phyloP scores from a whole-genome alignment of 2,329 filamentous ascomycete genomes.

The Nemania sp. region DNA sequence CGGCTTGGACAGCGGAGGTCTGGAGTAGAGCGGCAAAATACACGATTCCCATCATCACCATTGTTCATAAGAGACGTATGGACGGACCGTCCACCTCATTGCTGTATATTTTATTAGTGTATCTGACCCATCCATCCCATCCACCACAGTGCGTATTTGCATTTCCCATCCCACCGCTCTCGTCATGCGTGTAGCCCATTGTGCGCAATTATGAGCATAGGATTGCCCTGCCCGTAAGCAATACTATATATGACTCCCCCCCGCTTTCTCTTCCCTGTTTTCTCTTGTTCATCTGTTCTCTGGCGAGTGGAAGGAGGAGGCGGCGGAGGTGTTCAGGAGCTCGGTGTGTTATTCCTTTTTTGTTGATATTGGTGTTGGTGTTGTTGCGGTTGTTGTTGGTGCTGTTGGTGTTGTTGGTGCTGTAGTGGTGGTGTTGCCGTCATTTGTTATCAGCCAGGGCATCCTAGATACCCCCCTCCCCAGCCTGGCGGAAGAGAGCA shows the following conservation, averaged over 20 bases:
- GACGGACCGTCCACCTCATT: slow-evolving; percentile 14
- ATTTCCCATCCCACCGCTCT: not conserved
- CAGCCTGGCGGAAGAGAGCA: slow-evolving; percentile 27
- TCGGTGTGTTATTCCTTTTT: not conserved
- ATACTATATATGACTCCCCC: not conserved
- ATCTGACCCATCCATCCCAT: slow-evolving; percentile 5
- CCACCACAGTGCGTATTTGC: not conserved
- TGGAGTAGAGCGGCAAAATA: slow-evolving; percentile 31
- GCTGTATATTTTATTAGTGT: slow-evolving; percentile 33
- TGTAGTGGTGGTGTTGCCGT: not conserved
- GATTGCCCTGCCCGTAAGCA: too few species aligned
- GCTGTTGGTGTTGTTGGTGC: not conserved
- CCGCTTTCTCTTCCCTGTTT: not conserved
- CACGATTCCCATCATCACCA: slow-evolving; percentile 23
- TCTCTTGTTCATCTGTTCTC: not conserved
- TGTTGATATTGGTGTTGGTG: not conserved
- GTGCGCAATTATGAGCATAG: too few species aligned
- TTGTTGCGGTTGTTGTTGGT: slow-evolving; percentile 4
- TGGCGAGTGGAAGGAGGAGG: slow-evolving; percentile 8
- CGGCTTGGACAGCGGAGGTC: slow-evolving; percentile 35
- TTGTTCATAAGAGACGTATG: slow-evolving; percentile 23
- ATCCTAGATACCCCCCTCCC: slow-evolving; percentile 36
- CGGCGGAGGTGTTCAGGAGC: slow-evolving; percentile 23
- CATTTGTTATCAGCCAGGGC: slow-evolving; percentile 32
- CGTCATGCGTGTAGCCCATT: too few species aligned